Evolutionary conservation across 768 basidiomycete genomes (phyloP).

Genomic region (Fomitopsis pulvina): DNA sequence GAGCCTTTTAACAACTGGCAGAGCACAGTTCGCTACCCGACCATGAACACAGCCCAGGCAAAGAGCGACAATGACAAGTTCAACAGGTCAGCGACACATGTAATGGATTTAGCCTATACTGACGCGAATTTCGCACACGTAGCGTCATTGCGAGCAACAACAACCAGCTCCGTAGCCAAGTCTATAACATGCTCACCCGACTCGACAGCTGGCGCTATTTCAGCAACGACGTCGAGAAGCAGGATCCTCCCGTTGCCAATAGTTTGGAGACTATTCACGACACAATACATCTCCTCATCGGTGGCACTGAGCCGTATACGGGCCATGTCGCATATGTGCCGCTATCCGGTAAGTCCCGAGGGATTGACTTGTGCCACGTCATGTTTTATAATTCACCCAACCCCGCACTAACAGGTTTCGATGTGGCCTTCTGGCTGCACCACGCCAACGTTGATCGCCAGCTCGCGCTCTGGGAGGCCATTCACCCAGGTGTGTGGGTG

Average conservation of each 20-base stretch:
- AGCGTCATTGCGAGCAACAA: background rate
- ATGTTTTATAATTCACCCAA: background rate
- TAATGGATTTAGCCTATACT: background rate
- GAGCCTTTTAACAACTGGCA: constrained; percentile 14
- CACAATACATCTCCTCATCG: constrained; percentile 29
- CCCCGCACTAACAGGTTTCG: constrained; percentile 30
- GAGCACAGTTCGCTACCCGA: constrained; percentile 30
- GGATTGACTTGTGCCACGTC: background rate
- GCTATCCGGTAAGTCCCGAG: constrained; percentile 35
- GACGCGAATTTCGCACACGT: background rate
- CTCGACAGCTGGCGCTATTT: constrained; percentile 36
- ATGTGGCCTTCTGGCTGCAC: constrained; percentile 50
- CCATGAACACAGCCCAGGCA: constrained; percentile 2
- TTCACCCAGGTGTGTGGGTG: constrained; percentile 38
- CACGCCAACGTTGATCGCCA: constrained; percentile 49
- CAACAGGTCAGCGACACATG: constrained; percentile 12
- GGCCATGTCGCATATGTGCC: constrained; percentile 37
- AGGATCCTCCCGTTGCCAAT: constrained; percentile 34
- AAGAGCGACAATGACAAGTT: constrained; percentile 4
- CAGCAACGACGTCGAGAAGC: constrained; percentile 36
- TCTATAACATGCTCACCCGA: constrained; percentile 7
- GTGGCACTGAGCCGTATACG: constrained; percentile 27
- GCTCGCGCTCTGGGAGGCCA: constrained; percentile 42
- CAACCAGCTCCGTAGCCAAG: constrained; percentile 4
- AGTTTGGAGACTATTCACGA: constrained; percentile 48